Conservation (phyloP, 768 basidiomycete species). For the Collybia sordida region DNA sequence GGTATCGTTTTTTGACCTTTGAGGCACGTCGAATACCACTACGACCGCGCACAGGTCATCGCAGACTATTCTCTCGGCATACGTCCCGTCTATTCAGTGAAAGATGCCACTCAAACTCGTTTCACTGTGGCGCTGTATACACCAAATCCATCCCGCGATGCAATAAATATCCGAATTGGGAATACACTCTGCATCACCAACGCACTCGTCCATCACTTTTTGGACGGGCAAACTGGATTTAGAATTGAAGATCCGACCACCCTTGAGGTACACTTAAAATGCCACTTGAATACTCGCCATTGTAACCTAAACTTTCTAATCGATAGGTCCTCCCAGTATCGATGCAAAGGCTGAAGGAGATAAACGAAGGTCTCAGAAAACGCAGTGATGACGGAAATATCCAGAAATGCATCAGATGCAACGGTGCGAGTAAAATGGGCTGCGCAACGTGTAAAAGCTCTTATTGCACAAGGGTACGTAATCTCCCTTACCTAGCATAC, state of each 20-base stretch:
- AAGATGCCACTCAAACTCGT: background rate
- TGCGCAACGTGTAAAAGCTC: background rate
- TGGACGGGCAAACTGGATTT: slow-evolving; percentile 19
- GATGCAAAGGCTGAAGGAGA: slow-evolving; percentile 1
- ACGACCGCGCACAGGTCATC: background rate
- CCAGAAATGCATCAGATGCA: slow-evolving; percentile 16
- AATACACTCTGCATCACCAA: slow-evolving; percentile 17
- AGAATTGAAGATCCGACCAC: slow-evolving; percentile 18
- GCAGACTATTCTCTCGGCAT: background rate
- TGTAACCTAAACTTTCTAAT: background rate
- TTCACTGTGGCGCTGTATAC: background rate
- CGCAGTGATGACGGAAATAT: slow-evolving; percentile 13
- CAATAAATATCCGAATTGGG: slow-evolving; percentile 13
- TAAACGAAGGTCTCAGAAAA: slow-evolving; percentile 15
- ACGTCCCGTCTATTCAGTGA: background rate
- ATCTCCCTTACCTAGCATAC: background rate
- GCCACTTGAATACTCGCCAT: background rate
- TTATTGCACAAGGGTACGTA: slow-evolving; percentile 1
- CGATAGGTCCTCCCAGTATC: background rate
- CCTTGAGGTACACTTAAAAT: slow-evolving; percentile 4
- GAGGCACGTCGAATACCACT: background rate
- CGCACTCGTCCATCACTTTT: slow-evolving; percentile 15
- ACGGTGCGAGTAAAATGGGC: slow-evolving; percentile 1
- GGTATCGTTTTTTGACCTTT: slow-evolving; percentile 6
- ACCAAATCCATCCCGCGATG: slow-evolving; percentile 9